Evolutionary conservation across 257 asterid species (phyloP).

Genomic region (Parsonsia alboflavescens): DNA sequence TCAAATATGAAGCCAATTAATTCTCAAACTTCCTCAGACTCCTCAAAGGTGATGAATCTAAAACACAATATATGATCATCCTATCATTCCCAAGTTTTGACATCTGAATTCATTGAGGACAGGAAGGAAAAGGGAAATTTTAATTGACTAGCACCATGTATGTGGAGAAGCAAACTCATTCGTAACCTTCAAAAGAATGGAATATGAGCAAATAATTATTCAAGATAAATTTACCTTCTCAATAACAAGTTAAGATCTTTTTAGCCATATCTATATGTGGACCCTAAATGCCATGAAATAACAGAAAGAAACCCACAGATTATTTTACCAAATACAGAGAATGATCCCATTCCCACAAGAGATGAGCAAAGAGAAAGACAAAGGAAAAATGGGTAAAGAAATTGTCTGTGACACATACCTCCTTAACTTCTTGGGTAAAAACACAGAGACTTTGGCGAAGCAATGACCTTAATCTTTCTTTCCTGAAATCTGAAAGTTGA

Average conservation of each 20-base stretch:
- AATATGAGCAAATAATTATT: neutral
- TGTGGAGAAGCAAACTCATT: neutral
- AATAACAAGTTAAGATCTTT: neutral
- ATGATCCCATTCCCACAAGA: neutral
- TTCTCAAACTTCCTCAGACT: neutral
- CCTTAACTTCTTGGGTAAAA: constrained; percentile 66
- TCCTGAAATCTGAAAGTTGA: constrained; percentile 44
- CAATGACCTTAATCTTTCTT: constrained; percentile 47
- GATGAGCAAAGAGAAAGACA: neutral
- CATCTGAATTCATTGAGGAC: neutral
- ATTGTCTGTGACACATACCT: constrained; percentile 35
- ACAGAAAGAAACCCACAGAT: neutral
- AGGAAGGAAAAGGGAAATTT: neutral
- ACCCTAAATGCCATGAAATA: neutral
- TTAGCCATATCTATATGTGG: neutral
- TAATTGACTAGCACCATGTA: neutral
- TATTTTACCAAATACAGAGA: neutral
- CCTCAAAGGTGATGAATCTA: neutral
- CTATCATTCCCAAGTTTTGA: neutral
- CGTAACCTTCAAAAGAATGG: neutral
- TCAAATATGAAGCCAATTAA: neutral
- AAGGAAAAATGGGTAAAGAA: neutral
- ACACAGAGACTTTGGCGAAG: constrained; percentile 51
- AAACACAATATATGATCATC: neutral
- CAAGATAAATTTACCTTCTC: neutral